Evolutionary conservation across 495 filamentous ascomycete species (phyloP), one percentile per base, ranked within the genome.

Genomic region (Acidiella bohemica): DNA sequence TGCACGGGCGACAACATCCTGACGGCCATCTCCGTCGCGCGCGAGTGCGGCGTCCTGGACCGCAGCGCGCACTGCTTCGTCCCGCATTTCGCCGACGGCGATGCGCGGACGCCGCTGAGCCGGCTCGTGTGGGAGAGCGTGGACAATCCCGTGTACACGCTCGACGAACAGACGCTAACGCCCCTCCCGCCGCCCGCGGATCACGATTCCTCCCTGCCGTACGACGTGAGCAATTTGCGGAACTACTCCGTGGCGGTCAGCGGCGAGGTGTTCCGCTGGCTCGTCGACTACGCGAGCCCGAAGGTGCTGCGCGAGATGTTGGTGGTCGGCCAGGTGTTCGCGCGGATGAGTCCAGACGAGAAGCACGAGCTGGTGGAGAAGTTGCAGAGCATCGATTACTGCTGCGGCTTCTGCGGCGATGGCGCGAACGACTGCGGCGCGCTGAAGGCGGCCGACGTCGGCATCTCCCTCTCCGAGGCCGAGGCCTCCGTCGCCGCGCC

Each of bases 351-450:
- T 12, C 92, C 92, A 0, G 92, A 99, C 58, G 90, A 99, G 60
- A 99, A 99, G 56, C 88, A 96, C 57, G 92, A 99, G 56, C 67
- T 99, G 8, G 85, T 99, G 10, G 87, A 96, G 58, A 96, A 93
- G 55, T 72, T 99, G 14, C 92, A 99, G 53, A 86, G 84, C 47
- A 80, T 99, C 42, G 90, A 86, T 57, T 96, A 96, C 60, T 93
- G 84, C 53, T 82, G 75, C 53, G 87, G 92, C 16, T 99, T 99
- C 60, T 99, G 92, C 49, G 92, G 92, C 28, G 92, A 99, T 55
- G 92, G 92, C 33, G 92, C 92, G 16, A 99, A 99, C 59, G 92
- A 99, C 55, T 99, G 92, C 54, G 92, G 90, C 47, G 92, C 92
- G 23, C 67, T 99, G 41, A 99, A 95, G 57, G 90, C 92, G 19